Evolutionary conservation across 768 basidiomycete species (phyloP).

Genomic region (Amanita fuliginea): DNA sequence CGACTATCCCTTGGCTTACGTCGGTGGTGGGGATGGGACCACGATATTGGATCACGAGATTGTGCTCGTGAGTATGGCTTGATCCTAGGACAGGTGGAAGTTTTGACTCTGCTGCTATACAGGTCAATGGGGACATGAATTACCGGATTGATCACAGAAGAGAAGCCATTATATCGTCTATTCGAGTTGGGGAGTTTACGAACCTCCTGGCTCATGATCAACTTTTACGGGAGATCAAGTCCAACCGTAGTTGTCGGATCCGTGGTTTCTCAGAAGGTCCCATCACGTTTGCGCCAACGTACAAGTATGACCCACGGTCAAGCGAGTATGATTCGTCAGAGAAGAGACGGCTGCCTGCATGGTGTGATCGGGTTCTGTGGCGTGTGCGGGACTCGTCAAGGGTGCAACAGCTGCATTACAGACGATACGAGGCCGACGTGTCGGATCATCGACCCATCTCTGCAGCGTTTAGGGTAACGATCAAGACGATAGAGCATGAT

Average conservation of each 20-base stretch:
- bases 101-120: not conserved
- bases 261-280: slow-evolving; percentile 76
- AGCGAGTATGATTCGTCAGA: slow-evolving; percentile 80
- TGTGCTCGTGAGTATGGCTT: slow-evolving; percentile 55
- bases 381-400: slow-evolving; percentile 43
- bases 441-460: slow-evolving; percentile 90
- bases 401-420: slow-evolving; percentile 61
- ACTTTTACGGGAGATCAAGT: slow-evolving; percentile 78
- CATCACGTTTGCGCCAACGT: slow-evolving; percentile 80
- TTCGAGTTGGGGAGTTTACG: slow-evolving; percentile 55
- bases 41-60: slow-evolving; percentile 94
- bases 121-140: slow-evolving; percentile 93
- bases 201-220: slow-evolving; percentile 74
- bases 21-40: slow-evolving; percentile 87
- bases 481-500: slow-evolving; percentile 61
- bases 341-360: slow-evolving; percentile 84
- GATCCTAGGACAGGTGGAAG: not conserved
- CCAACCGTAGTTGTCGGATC: slow-evolving; percentile 80
- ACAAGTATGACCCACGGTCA: slow-evolving; percentile 84
- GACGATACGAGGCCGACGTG: slow-evolving; percentile 76
- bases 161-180: slow-evolving; percentile 64
- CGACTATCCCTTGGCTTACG: slow-evolving; percentile 55
- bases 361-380: slow-evolving; percentile 94
- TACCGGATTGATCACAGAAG: slow-evolving; percentile 93
- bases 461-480: slow-evolving; percentile 59